phyloP scores from a whole-genome alignment of 1,284 basidiomycete genomes.

The Microbotryomycetes sp. region DNA sequence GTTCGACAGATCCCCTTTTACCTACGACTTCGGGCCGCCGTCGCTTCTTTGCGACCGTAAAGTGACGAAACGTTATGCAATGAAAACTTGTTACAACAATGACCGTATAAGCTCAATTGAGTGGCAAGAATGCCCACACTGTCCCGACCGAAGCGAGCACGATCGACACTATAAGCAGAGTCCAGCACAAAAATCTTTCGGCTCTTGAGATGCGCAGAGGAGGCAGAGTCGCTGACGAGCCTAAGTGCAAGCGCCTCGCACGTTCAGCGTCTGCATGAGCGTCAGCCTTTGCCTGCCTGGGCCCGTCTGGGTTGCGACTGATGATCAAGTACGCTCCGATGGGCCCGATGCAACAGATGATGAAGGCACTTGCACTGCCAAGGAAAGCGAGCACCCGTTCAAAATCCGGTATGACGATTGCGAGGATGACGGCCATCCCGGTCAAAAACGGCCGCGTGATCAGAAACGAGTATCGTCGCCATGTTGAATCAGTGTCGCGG shows the following conservation, averaged over 20 bases:
- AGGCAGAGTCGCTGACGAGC: not conserved
- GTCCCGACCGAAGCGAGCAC: slow-evolving; percentile 75
- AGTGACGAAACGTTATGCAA: too few relatives aligned
- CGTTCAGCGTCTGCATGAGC: not conserved
- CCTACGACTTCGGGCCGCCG: too few relatives aligned
- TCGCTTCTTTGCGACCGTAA: too few relatives aligned
- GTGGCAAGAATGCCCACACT: slow-evolving; percentile 54
- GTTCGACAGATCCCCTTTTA: too few relatives aligned
- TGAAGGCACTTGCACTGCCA: slow-evolving; percentile 61
- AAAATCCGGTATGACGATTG: slow-evolving; percentile 76
- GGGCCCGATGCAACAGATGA: slow-evolving; percentile 73
- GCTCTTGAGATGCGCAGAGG: not conserved
- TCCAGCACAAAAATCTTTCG: slow-evolving; percentile 16
- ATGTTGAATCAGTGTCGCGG: not conserved
- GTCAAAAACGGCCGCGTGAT: slow-evolving; percentile 56
- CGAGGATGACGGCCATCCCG: slow-evolving; percentile 56
- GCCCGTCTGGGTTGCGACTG: not conserved
- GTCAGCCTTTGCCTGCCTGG: not conserved
- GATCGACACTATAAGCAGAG: slow-evolving; percentile 52
- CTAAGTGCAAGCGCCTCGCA: not conserved
- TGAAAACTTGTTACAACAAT: too few relatives aligned
- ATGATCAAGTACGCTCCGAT: slow-evolving; percentile 42
- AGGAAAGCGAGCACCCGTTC: slow-evolving; percentile 84
- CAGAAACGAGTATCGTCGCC: slow-evolving; percentile 9
- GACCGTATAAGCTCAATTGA: too few relatives aligned